Conservation (phyloP, 306 rosid species). For the Cicer yamashitae region DNA sequence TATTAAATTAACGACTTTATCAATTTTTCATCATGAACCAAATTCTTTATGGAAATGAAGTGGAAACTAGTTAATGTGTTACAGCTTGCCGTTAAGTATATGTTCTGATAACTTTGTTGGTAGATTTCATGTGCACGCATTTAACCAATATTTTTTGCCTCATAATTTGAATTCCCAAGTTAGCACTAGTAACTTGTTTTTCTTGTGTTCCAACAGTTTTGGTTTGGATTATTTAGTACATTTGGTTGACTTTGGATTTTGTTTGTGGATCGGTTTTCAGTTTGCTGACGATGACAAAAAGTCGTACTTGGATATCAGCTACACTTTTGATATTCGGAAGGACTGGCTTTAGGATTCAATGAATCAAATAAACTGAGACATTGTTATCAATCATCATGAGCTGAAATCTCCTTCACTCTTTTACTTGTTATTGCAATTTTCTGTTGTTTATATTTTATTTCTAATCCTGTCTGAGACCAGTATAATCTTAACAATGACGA, state of each 20-base stretch:
- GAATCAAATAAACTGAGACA: background rate
- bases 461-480: slow-evolving; percentile 37
- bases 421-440: slow-evolving; percentile 46
- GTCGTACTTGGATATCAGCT: slow-evolving; percentile 82
- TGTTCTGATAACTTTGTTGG: slow-evolving; percentile 35
- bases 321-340: slow-evolving; percentile 79
- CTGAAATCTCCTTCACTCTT: slow-evolving; percentile 47
- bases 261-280: slow-evolving; percentile 47
- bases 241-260: background rate
- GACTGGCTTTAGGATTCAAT: slow-evolving; percentile 57
- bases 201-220: too few species aligned
- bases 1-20: too few species aligned
- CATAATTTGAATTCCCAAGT: too few species aligned
- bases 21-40: too few species aligned
- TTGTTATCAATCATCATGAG: background rate
- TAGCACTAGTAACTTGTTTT: too few species aligned
- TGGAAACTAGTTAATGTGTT: too few species aligned
- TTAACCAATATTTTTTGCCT: too few species aligned
- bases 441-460: slow-evolving; percentile 22
- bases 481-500: slow-evolving; percentile 54
- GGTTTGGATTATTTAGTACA: background rate
- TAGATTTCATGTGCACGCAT: slow-evolving; percentile 40
- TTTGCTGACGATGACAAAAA: slow-evolving; percentile 85
- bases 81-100: too few species aligned
- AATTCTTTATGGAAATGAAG: too few species aligned